Percentiles rank a stretch among this genome's conserved stretches.
phyloP scores from a whole-genome alignment of 495 filamentous ascomycete species.

The Chaetomium cochliodes region DNA sequence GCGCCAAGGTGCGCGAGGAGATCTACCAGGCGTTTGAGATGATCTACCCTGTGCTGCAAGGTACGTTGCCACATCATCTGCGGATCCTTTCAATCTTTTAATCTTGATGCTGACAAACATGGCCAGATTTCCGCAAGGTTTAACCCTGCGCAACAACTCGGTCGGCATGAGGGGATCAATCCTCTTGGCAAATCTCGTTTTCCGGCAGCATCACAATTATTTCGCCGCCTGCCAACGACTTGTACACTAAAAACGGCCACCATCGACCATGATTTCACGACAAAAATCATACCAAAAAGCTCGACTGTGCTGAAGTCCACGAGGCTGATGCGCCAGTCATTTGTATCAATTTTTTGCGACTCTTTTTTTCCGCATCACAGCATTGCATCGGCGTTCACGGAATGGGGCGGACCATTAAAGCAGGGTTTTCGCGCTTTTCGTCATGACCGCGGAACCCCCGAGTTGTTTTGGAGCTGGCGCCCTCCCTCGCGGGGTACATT shows the following conservation, averaged over 20 bases:
- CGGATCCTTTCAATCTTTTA: neutral
- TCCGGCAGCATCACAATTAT: slow-evolving; percentile 24
- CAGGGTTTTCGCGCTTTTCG: slow-evolving; percentile 23
- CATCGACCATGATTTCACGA: slow-evolving; percentile 53
- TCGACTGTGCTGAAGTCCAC: neutral
- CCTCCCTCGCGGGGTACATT: slow-evolving; percentile 11
- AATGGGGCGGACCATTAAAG: slow-evolving; percentile 33
- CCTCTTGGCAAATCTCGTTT: neutral
- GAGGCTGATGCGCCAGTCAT: slow-evolving; percentile 19
- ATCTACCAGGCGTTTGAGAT: slow-evolving; percentile 98
- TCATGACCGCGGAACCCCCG: neutral
- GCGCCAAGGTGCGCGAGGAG: slow-evolving; percentile 97
- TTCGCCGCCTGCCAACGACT: slow-evolving; percentile 24
- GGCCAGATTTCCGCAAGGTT: slow-evolving; percentile 52
- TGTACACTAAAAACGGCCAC: slow-evolving; percentile 47
- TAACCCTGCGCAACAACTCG: slow-evolving; percentile 30
- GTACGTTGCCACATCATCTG: slow-evolving; percentile 47
- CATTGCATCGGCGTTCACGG: slow-evolving; percentile 58
- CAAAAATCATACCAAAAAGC: slow-evolving; percentile 31
- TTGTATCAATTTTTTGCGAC: slow-evolving; percentile 41
- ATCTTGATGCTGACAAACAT: slow-evolving; percentile 23
- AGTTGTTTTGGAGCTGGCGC: neutral
- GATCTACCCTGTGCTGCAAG: slow-evolving; percentile 97
- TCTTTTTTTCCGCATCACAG: slow-evolving; percentile 32
- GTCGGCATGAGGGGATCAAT: slow-evolving; percentile 11